Evolutionary conservation across 192 early-diverging fungal genomes (phyloP), one percentile per base, ranked within the genome.

Genomic region (Spinellus fusiger): DNA sequence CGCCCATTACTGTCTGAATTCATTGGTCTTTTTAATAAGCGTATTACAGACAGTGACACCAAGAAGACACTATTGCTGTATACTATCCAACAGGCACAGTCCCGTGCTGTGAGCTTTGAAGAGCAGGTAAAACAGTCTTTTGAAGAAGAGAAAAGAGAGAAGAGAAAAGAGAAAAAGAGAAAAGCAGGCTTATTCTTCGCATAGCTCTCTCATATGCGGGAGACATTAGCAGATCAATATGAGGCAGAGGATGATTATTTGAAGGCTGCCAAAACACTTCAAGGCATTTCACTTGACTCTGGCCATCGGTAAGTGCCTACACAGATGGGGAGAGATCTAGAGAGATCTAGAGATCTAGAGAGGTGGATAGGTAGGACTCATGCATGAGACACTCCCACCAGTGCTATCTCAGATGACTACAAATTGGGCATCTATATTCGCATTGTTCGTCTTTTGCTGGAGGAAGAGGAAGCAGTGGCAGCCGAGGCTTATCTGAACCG

Each of bases 241-340:
- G 88, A 90, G 40, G 65, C 75, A 10, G 82, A 91, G 28, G 85
- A 90, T 52, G 81, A 88, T 12, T 95, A 86, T 86, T 70, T 77
- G n/a, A 88, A 90, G 54, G 93, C 96, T 6, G 95, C 95, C 7
- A 80, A 76, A 61, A 81, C 87, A 25, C 79, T 98, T 38, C 87
- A 93, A 76, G 89, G 88, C 18, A 92, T 97, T 29, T 88, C 93
- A 5, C 78, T 95, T 56, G 96, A 98, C 56, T 93, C 91, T 26
- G 90, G 89, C 48, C 93, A 93, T 69, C 76, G 92, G 71, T 74
- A 77, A 44, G 49, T 52, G 40, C 12, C 7, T 10, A n/a, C n/a
- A n/a, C n/a, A n/a, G n/a, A n/a, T n/a, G n/a, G n/a, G n/a, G n/a
- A n/a, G n/a, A n/a, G n/a, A n/a, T n/a, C n/a, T n/a, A n/a, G n/a